Evolutionary conservation across 495 filamentous ascomycete species (phyloP).

Genomic region (Terfezia boudieri): DNA sequence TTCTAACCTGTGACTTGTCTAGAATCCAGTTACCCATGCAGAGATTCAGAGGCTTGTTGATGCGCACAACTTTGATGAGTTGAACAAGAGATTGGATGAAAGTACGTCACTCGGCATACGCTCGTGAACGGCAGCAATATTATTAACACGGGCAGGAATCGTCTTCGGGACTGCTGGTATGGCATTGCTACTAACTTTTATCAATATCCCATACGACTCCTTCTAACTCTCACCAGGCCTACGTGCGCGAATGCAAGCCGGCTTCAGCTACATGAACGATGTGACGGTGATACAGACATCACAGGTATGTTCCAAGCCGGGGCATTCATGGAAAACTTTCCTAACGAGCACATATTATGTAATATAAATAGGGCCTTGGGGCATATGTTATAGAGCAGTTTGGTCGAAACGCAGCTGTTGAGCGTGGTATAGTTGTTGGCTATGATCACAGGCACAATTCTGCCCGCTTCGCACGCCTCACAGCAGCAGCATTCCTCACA

Average conservation of each 20-base stretch:
- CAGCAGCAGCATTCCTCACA: slow-evolving; percentile 40
- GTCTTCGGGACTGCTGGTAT: slow-evolving; percentile 46
- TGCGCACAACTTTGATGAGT: slow-evolving; percentile 26
- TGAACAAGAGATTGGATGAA: slow-evolving; percentile 33
- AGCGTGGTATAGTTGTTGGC: slow-evolving; percentile 38
- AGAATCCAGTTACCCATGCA: slow-evolving; percentile 33
- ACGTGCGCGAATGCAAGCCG: slow-evolving; percentile 45
- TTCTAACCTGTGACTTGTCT: not conserved
- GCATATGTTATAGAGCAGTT: slow-evolving; percentile 28
- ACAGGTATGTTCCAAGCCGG: slow-evolving; percentile 36
- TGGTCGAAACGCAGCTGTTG: slow-evolving; percentile 17
- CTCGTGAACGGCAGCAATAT: too few relatives aligned
- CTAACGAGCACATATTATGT: too few relatives aligned
- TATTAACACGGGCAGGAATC: slow-evolving; percentile 25
- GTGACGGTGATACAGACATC: slow-evolving; percentile 52
- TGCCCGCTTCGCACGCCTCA: slow-evolving; percentile 37
- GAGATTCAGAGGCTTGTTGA: slow-evolving; percentile 37
- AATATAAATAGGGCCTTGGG: not conserved
- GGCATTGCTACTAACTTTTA: too few relatives aligned
- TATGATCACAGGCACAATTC: slow-evolving; percentile 49
- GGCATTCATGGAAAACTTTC: not conserved
- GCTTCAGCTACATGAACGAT: slow-evolving; percentile 46
- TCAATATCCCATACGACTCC: too few relatives aligned
- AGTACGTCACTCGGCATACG: slow-evolving; percentile 19
- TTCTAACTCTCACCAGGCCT: slow-evolving; percentile 19